Conservation (phyloP, 306 rosid genomes). For the Trifolium pratense region DNA sequence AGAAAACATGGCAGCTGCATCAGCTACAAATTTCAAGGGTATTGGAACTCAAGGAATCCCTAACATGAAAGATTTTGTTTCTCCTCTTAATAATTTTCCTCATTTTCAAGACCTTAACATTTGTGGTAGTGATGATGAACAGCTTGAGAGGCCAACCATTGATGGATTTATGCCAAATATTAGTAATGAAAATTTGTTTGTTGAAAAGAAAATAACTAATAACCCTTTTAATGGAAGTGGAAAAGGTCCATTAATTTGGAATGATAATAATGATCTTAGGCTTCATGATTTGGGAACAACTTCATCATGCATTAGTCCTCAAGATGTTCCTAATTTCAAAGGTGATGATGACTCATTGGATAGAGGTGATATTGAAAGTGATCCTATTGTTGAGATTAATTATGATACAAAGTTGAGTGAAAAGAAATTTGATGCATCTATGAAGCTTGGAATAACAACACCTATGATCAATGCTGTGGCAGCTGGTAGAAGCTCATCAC, state of each 20-base stretch:
- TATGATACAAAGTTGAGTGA: constrained; percentile 44
- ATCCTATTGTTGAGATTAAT: constrained; percentile 12
- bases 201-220: constrained; percentile 69
- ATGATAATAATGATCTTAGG: constrained; percentile 56
- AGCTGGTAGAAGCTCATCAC: constrained; percentile 62
- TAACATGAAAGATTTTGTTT: constrained; percentile 68
- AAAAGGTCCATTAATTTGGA: constrained; percentile 85
- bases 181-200: constrained; percentile 46
- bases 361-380: constrained; percentile 60
- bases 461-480: constrained; percentile 66
- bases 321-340: constrained; percentile 54
- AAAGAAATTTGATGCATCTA: constrained; percentile 61
- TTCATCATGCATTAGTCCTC: constrained; percentile 62
- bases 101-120: constrained; percentile 90
- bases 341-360: constrained; percentile 57
- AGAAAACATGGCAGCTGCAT: constrained; percentile 73
- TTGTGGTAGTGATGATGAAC: constrained; percentile 54
- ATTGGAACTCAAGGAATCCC: constrained; percentile 44
- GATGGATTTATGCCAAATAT: constrained; percentile 54
- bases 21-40: constrained; percentile 57
- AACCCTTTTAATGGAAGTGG: constrained; percentile 75
- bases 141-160: constrained; percentile 46
- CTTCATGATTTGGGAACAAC: constrained; percentile 69
- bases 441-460: constrained; percentile 69
- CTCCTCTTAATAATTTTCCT: constrained; percentile 65